Conservation (phyloP, 2,329 filamentous ascomycete species). For the Cryphonectria naterciae region DNA sequence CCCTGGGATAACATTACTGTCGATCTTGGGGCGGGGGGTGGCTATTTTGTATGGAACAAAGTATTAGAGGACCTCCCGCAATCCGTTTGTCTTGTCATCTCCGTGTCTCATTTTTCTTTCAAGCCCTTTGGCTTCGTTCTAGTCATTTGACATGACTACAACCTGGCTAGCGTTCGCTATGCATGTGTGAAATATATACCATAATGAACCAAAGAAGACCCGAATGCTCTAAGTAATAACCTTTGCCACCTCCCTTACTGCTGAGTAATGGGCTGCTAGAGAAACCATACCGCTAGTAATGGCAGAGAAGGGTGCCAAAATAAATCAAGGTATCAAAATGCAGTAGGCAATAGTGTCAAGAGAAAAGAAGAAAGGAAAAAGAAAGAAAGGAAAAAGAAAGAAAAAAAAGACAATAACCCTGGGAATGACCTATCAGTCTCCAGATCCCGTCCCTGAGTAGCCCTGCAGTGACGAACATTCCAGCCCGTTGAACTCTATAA, state of each 20-base stretch:
- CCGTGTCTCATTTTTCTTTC: background rate
- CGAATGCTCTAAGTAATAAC: background rate
- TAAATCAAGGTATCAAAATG: background rate
- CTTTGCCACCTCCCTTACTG: background rate
- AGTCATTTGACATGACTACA: background rate
- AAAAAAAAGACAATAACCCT: background rate
- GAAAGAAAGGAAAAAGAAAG: background rate
- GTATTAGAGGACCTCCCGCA: background rate
- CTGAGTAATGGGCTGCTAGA: background rate
- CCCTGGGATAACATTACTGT: background rate
- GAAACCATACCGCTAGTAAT: background rate
- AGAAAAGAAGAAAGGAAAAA: background rate
- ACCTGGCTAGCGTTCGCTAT: background rate
- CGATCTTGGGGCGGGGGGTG: background rate
- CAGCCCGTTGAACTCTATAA: slow-evolving; percentile 40
- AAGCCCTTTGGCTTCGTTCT: background rate
- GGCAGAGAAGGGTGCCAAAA: background rate
- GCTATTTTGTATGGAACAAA: background rate
- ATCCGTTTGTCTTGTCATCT: background rate
- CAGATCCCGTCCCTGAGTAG: slow-evolving; percentile 31
- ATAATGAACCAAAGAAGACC: background rate
- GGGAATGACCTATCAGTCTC: slow-evolving; percentile 18
- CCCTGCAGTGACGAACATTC: slow-evolving; percentile 37
- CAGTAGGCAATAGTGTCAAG: background rate
- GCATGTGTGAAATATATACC: background rate